These are phyloP conservation scores for Ophiocytium majus DNA, from an alignment of 352 stramenopile genomes.

Conservation along the genomic window DNA sequence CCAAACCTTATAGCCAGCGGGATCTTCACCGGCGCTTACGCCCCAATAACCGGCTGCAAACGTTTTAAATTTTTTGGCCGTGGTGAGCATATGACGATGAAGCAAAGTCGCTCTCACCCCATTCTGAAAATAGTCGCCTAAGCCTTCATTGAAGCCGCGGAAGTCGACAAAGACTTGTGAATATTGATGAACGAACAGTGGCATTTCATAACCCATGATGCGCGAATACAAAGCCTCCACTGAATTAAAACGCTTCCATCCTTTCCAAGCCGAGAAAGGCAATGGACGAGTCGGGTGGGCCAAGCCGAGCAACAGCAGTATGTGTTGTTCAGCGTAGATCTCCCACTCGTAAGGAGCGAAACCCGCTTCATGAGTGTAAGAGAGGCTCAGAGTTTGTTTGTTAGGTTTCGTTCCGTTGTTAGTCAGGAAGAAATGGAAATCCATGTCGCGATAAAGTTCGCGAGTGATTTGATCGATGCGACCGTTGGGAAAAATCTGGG, in stretches of 20 bases:
- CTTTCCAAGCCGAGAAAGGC: background rate
- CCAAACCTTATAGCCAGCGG: background rate
- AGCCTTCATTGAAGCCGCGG: background rate
- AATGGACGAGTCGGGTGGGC: background rate
- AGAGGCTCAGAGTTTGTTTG: background rate
- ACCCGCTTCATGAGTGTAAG: background rate
- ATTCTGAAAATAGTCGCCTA: background rate
- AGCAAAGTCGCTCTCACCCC: background rate
- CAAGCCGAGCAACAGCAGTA: background rate
- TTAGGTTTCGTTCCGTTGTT: background rate
- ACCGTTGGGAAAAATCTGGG: background rate
- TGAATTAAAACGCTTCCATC: background rate
- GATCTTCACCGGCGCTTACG: background rate
- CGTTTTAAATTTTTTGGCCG: too few species aligned
- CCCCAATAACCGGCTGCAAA: conserved; percentile 5
- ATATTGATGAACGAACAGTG: conserved; percentile 4
- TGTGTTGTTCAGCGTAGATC: conserved; percentile 8
- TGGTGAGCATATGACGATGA: background rate
- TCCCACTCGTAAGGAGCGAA: background rate
- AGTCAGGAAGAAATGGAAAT: background rate
- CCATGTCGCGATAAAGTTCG: background rate
- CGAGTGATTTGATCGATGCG: background rate
- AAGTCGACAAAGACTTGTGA: background rate
- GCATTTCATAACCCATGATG: background rate
- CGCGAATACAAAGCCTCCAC: too few species aligned